Conservation (phyloP, 257 asterid genomes). For the Knoxia roxburghii region DNA sequence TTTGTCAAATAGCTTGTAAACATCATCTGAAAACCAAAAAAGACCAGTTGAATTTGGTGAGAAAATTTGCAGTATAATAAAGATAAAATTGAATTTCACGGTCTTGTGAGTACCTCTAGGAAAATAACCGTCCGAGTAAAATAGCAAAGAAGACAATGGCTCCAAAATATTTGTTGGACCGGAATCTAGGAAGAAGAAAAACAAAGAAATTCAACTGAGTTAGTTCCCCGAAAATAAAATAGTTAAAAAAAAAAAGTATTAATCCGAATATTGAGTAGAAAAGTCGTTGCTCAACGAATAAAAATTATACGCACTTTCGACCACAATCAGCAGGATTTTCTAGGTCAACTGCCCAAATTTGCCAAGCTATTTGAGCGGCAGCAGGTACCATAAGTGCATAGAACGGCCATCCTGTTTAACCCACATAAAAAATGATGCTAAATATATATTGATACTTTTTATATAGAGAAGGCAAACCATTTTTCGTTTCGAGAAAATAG, state of each 20-base stretch:
- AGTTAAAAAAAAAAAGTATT: no score
- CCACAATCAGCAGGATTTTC: slow-evolving; percentile 71
- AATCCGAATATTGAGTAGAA: background rate
- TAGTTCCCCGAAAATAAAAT: no score
- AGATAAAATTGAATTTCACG: no score
- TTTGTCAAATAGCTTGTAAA: no score
- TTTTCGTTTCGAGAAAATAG: background rate
- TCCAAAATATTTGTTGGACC: slow-evolving; percentile 91
- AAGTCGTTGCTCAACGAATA: background rate
- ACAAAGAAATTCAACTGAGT: no score
- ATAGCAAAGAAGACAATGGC: slow-evolving; percentile 65
- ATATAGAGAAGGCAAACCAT: no score
- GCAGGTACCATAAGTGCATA: slow-evolving; percentile 55
- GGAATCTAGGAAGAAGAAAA: slow-evolving; percentile 43
- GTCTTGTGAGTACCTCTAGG: slow-evolving; percentile 19
- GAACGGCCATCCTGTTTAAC: slow-evolving; percentile 66
- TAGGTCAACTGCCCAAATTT: slow-evolving; percentile 66
- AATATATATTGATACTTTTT: no score
- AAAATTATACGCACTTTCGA: slow-evolving; percentile 42
- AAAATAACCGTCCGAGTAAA: slow-evolving; percentile 22
- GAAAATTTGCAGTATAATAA: no score
- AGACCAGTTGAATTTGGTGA: no score
- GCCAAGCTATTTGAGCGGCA: slow-evolving; percentile 77
- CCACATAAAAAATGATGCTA: background rate
- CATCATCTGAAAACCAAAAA: no score